Conservation (phyloP, 176 grass and related monocot species). For the Triticum urartu region DNA sequence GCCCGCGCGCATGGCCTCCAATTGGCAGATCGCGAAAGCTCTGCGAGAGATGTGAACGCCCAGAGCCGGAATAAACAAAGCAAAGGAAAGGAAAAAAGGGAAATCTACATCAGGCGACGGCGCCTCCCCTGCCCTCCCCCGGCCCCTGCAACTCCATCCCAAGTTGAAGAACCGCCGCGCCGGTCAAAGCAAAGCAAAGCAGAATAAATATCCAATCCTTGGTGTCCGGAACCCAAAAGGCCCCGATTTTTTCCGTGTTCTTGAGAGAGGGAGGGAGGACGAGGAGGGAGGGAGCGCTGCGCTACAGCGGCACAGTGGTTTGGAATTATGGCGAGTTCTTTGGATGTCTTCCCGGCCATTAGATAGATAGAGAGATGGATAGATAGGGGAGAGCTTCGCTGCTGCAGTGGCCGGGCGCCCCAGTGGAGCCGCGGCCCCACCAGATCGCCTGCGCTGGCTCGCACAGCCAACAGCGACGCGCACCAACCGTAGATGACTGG, state of each 20-base stretch:
- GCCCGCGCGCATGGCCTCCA: constrained; percentile 21
- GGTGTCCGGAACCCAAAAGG: background rate
- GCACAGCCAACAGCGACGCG: constrained; percentile 8
- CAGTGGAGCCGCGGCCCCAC: constrained; percentile 20
- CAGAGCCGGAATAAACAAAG: background rate
- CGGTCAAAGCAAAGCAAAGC: background rate
- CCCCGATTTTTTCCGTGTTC: background rate
- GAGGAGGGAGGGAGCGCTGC: background rate
- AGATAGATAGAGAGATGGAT: background rate
- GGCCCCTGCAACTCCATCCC: background rate
- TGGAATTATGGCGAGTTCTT: constrained; percentile 45
- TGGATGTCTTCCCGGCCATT: constrained; percentile 21
- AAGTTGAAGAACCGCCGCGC: background rate
- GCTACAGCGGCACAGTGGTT: constrained; percentile 36
- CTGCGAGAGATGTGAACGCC: background rate
- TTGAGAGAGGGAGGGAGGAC: background rate
- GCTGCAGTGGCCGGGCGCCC: constrained; percentile 1
- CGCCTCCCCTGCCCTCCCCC: background rate
- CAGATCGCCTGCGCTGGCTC: constrained; percentile 6
- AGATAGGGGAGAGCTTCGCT: background rate
- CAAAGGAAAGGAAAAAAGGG: background rate
- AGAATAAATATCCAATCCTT: background rate
- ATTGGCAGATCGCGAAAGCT: constrained; percentile 27
- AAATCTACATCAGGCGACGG: constrained; percentile 47
- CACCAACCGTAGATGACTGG: background rate